Evolutionary conservation across 305 asterid genomes (phyloP), one percentile per base, ranked within the genome.

Genomic region (Fraxinus platypoda): DNA sequence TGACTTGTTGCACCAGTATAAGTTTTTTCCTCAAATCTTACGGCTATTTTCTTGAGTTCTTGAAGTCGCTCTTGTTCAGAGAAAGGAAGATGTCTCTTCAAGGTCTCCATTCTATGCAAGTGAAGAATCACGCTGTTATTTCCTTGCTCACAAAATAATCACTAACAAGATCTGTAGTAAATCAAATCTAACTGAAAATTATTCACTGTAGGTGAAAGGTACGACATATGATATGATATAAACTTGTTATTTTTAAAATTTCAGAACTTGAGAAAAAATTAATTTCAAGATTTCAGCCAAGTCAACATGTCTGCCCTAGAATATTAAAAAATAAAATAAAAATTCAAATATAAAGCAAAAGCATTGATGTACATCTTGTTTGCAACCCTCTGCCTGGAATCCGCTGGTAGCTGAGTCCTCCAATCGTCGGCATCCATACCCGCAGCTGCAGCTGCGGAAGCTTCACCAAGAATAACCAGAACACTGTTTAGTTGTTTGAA

Each of bases 361-460:
- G 37, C 75, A 34, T 49, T 4, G 9, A 0, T 12, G 86, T 88
- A 92, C 98, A 93, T 90, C 88, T 91, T 92, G 81, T 87, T 93
- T 4, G 90, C 98, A 73, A 93, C 93, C 91, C 94, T 88, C 81
- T 91, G 94, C 52, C 98, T 89, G 75, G 93, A 88, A 82, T 92
- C 94, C 0, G 89, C 85, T 66, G 86, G 90, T 12, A 95, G 91
- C 85, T 87, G 95, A 83, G 82, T 83, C 89, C 94, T 88, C 98
- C 98, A 95, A 82, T 91, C 95, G 35, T 83, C 93, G 52, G 88
- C 84, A 54, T 91, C 97, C 91, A 91, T 87, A 5, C 90, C 91
- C 68, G 84, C 79, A 33, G 88, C 81, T 11, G 88, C 89, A 31
- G 33, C 37, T 37, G 43, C 12, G 8, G 2, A 11, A 7, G 43